Evolutionary conservation across 257 asterid species (phyloP).

Genomic region (Eustoma russellianum): DNA sequence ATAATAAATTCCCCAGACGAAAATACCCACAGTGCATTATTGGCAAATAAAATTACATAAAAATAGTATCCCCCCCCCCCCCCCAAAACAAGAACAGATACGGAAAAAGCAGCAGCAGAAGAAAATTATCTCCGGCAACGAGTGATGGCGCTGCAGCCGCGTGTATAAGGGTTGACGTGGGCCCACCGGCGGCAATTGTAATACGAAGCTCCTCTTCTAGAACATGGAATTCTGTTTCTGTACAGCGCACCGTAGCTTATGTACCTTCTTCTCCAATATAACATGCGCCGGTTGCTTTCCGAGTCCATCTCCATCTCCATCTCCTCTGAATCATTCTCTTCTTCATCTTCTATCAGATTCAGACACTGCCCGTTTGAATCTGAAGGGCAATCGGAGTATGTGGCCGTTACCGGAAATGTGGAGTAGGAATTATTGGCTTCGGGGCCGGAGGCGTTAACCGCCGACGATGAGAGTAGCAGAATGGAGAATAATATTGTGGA

Average conservation of each 20-base stretch:
- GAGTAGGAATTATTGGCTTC: background rate
- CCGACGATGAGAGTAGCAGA: background rate
- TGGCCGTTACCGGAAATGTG: background rate
- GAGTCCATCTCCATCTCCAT: conserved; percentile 40
- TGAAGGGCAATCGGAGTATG: too few species aligned
- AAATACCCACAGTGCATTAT: too few species aligned
- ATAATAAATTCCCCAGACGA: too few species aligned
- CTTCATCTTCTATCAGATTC: background rate
- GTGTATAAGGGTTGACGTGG: conserved; percentile 13
- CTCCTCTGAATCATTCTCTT: conserved; percentile 15
- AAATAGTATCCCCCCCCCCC: too few species aligned
- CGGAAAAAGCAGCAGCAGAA: too few species aligned
- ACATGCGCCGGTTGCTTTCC: conserved; percentile 33
- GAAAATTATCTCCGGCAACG: conserved; percentile 13
- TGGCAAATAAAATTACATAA: too few species aligned
- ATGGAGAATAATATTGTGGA: background rate
- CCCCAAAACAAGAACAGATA: too few species aligned
- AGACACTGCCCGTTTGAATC: conserved; percentile 7
- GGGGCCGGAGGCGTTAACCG: background rate
- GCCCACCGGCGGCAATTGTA: conserved; percentile 19
- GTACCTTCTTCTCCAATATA: conserved; percentile 22
- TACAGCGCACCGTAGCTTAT: too few species aligned
- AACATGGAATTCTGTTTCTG: conserved; percentile 36
- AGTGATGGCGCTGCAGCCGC: conserved; percentile 16
- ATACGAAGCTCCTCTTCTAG: conserved; percentile 13